A percentile compares a stretch with the other conserved stretches of the same genome.
Evolutionary conservation across 192 early-diverging fungal genomes (phyloP).

Genomic region (Coemansia sp.): DNA sequence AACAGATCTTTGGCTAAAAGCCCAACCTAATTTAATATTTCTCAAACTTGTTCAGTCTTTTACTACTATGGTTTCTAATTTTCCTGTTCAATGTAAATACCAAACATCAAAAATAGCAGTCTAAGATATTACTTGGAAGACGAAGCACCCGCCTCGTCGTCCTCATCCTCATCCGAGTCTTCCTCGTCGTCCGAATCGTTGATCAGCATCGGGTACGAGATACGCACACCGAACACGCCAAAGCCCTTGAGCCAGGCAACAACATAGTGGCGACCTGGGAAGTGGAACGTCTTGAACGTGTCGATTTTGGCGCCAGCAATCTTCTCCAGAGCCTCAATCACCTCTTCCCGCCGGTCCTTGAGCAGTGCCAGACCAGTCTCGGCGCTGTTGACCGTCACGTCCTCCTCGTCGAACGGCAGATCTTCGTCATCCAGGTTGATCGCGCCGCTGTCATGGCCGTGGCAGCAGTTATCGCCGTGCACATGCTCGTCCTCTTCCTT

Average conservation of each 20-base stretch:
- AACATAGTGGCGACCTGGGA: constrained; percentile 55
- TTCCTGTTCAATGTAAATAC: no score
- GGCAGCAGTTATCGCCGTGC: constrained; percentile 49
- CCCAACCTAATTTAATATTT: no score
- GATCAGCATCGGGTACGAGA: constrained; percentile 51
- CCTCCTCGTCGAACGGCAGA: constrained; percentile 49
- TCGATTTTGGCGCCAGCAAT: constrained; percentile 42
- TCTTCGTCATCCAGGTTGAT: constrained; percentile 28
- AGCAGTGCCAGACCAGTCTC: constrained; percentile 43
- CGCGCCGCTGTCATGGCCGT: constrained; percentile 21
- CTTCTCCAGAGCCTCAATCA: constrained; percentile 40
- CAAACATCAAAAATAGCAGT: no score
- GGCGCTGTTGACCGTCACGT: constrained; percentile 26
- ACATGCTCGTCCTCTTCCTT: constrained; percentile 45
- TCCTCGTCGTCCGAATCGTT: constrained; percentile 32
- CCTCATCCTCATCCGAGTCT: constrained; percentile 24
- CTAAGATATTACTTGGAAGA: constrained; percentile 7
- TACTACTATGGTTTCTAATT: background rate
- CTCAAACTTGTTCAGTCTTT: no score
- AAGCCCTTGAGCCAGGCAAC: constrained; percentile 54
- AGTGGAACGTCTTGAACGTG: constrained; percentile 53
- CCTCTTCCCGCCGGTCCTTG: constrained; percentile 36
- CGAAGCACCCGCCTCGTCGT: constrained; percentile 17
- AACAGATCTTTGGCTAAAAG: no score
- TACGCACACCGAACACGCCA: constrained; percentile 54